A percentile compares a stretch with the other conserved stretches of the same genome.
These are phyloP conservation scores for Lavandula angustifolia DNA, from an alignment of 257 asterid genomes.

Conservation along the genomic window DNA sequence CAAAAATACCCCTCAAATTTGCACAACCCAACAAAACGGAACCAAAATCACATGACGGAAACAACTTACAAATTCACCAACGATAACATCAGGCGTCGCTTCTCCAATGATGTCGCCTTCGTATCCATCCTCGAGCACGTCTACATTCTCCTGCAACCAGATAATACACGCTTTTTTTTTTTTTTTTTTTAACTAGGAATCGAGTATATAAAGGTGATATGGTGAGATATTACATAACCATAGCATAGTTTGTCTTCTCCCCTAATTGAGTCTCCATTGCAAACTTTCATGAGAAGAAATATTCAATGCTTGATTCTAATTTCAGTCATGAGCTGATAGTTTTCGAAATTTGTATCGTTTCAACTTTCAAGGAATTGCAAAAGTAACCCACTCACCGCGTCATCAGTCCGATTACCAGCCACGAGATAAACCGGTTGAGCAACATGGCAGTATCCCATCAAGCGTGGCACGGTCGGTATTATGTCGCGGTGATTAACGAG, in stretches of 20 bases:
- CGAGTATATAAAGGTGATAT: too few species aligned
- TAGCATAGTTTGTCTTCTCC: too few species aligned
- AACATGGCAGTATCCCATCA: conserved; percentile 98
- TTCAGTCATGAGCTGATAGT: neutral
- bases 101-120: conserved; percentile 89
- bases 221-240: too few species aligned
- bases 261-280: too few species aligned
- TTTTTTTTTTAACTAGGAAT: too few species aligned
- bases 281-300: too few species aligned
- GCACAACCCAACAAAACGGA: too few species aligned
- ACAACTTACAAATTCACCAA: conserved; percentile 84
- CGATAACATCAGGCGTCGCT: conserved; percentile 89
- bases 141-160: conserved; percentile 62
- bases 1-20: too few species aligned
- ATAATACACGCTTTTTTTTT: neutral
- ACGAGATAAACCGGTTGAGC: conserved; percentile 93
- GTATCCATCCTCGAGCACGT: conserved; percentile 78
- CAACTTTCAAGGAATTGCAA: conserved; percentile 16
- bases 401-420: conserved; percentile 52
- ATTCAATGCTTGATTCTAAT: too few species aligned
- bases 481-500: conserved; percentile 95
- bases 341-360: neutral
- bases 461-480: conserved; percentile 96
- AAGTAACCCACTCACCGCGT: conserved; percentile 43
- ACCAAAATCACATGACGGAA: too few species aligned